Conservation (phyloP, 305 asterid species). For the Ajuga reptans region DNA sequence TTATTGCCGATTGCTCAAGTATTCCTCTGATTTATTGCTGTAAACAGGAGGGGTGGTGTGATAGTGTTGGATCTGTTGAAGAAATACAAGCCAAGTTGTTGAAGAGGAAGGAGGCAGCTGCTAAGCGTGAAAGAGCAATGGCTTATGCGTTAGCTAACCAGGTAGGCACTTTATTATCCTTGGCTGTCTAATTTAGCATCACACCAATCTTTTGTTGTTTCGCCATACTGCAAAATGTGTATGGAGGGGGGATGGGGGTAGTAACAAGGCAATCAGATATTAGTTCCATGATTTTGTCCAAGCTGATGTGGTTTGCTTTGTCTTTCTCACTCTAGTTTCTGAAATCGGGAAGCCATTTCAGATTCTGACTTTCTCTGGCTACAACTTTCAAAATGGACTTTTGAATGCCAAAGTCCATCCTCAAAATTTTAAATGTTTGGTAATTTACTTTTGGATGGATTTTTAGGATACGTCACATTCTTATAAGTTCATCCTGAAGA, state of each 20-base stretch:
- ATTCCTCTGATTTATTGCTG: conserved; percentile 15
- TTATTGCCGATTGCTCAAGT: conserved; percentile 10
- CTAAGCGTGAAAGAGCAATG: conserved; percentile 98
- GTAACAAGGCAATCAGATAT: not conserved
- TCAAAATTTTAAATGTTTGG: not conserved
- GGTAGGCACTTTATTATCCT: conserved; percentile 35
- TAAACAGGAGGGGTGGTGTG: conserved; percentile 93
- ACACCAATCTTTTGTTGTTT: no score
- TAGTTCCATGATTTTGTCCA: not conserved
- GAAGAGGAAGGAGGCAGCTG: conserved; percentile 95
- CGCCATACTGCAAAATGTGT: not conserved
- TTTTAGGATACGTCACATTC: not conserved
- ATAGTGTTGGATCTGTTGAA: conserved; percentile 86
- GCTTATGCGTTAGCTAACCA: conserved; percentile 97
- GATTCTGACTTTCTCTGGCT: not conserved
- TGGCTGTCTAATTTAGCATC: not conserved
- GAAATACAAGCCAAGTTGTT: conserved; percentile 83
- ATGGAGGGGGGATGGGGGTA: no score
- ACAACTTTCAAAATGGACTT: not conserved
- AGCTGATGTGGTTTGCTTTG: conserved; percentile 4
- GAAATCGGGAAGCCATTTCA: not conserved
- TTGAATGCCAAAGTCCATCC: no score
- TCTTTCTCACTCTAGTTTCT: not conserved
- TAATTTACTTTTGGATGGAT: not conserved
- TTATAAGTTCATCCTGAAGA: not conserved